phyloP scores from a whole-genome alignment of 352 stramenopile species.

The Phytophthora ohioensis region DNA sequence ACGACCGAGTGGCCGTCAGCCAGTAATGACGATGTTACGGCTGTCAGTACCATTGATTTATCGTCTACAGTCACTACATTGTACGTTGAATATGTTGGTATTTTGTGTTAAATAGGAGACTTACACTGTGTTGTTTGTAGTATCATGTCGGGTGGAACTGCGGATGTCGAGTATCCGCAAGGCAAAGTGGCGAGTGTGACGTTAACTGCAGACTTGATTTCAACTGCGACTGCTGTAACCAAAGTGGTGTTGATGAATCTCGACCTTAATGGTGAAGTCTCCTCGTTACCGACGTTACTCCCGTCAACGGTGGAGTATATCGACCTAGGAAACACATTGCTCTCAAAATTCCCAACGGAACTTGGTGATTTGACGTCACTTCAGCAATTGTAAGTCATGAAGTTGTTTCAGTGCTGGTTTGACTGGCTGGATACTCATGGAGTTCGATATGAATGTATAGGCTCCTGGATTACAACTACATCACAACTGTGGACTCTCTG shows the following conservation, averaged over 20 bases:
- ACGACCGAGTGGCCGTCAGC: conserved; percentile 35
- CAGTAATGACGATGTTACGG: conserved; percentile 39
- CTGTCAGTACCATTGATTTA: conserved; percentile 36
- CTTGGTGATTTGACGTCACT: conserved; percentile 27
- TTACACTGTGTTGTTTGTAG: conserved; percentile 24
- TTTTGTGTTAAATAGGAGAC: neutral
- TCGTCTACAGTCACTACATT: conserved; percentile 33
- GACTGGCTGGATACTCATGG: neutral
- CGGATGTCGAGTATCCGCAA: conserved; percentile 37
- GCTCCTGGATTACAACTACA: conserved; percentile 44
- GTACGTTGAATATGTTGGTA: conserved; percentile 17
- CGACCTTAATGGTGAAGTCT: conserved; percentile 19
- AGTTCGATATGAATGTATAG: conserved; percentile 16
- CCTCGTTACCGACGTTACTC: conserved; percentile 22
- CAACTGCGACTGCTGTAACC: conserved; percentile 23
- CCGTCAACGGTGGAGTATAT: conserved; percentile 32
- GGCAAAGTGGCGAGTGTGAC: conserved; percentile 44
- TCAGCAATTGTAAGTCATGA: conserved; percentile 26
- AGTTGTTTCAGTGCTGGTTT: neutral
- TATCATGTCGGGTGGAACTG: conserved; percentile 33
- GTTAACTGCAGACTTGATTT: conserved; percentile 33
- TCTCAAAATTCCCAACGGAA: conserved; percentile 32
- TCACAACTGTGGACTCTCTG: conserved; percentile 29
- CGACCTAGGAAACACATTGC: conserved; percentile 38
- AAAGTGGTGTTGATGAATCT: conserved; percentile 43